phyloP scores from a whole-genome alignment of 2,329 filamentous ascomycete species.

The Aspergillus ruber region DNA sequence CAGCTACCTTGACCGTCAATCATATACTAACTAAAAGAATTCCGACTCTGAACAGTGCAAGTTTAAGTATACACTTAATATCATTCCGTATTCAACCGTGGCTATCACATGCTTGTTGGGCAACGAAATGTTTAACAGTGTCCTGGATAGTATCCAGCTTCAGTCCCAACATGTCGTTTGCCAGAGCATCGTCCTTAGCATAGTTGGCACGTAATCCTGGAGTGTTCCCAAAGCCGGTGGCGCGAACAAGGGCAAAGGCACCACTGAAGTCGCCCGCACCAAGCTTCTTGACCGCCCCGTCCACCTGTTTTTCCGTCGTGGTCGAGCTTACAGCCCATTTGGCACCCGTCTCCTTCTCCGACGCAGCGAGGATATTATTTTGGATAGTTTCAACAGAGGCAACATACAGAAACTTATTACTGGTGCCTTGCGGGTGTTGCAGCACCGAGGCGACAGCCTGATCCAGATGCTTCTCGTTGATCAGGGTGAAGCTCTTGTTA shows the following conservation, averaged over 20 bases:
- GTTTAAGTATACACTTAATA: too few species aligned
- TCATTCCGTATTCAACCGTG: too few species aligned
- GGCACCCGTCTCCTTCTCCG: conserved; percentile 48
- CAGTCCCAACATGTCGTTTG: conserved; percentile 17
- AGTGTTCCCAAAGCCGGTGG: conserved; percentile 13
- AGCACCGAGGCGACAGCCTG: conserved; percentile 48
- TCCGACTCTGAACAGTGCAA: too few species aligned
- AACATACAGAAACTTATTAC: conserved; percentile 54
- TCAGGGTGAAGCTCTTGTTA: conserved; percentile 45
- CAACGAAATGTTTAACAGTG: conserved; percentile 6
- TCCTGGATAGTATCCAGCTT: conserved; percentile 14
- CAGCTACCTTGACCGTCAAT: too few species aligned
- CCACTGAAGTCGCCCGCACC: conserved; percentile 16
- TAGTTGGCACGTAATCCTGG: conserved; percentile 17
- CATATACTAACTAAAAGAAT: too few species aligned
- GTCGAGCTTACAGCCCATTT: conserved; percentile 46
- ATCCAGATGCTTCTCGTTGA: conserved; percentile 48
- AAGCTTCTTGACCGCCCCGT: conserved; percentile 13
- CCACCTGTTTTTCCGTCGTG: conserved; percentile 21
- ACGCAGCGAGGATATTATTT: conserved; percentile 48
- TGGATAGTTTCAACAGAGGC: conserved; percentile 54
- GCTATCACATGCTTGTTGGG: background rate
- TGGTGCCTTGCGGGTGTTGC: conserved; percentile 44
- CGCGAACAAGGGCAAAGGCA: conserved; percentile 16
- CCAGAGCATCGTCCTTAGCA: conserved; percentile 15